Base-by-base conservation (phyloP, 306 rosid genomes). In the Morella rubra region DNA sequence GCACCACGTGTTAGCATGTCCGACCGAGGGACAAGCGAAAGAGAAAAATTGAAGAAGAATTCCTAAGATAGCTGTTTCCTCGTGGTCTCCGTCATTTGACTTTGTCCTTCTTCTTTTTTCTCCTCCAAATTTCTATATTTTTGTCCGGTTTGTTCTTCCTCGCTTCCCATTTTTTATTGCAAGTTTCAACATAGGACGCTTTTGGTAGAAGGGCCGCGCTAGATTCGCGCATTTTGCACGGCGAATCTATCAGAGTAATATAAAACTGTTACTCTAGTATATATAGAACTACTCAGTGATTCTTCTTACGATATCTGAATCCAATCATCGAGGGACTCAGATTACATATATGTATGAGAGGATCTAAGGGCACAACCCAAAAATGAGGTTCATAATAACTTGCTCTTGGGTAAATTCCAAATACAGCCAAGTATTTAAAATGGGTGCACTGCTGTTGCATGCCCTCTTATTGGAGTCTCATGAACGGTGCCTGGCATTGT, bases 211-310 rank as follows among this genome's bases (percentile, higher is more conserved):
- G 74, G 53, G 22, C 44, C 46, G 41, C 14, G 18, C 80, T 69
- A 69, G 42, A 69, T 69, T 69, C 45, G 53, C 80, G 44, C 37
- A 7, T 16, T 69, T 37, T 69, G 70, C 14, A 51, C 45, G 15
- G 8, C 24, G 45, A 66, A 52, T 3, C 18, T 66, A 8, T 12
- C 32, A 50, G 18, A 61, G 3, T 5, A 27, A 5, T 27, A 32
- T 37, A 53, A 13, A 53, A 27, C 32, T 27, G 32, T 27, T 27
- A 27, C 32, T 27, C 32, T 27, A 1, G 32, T 27, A 27, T 27
- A 27, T 27, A 27, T 27, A 27, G 32, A 27, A 27, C 32, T 27
- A 27, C 32, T 27, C 32, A 27, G 32, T 27, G 32, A 27, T 27
- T 1, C 32, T 27, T 27, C 32, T 27, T 27, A 0, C 32, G 32